These are phyloP conservation scores for Guyanaporus albipodus DNA, from an alignment of 768 basidiomycete species.

Conservation along the genomic window DNA sequence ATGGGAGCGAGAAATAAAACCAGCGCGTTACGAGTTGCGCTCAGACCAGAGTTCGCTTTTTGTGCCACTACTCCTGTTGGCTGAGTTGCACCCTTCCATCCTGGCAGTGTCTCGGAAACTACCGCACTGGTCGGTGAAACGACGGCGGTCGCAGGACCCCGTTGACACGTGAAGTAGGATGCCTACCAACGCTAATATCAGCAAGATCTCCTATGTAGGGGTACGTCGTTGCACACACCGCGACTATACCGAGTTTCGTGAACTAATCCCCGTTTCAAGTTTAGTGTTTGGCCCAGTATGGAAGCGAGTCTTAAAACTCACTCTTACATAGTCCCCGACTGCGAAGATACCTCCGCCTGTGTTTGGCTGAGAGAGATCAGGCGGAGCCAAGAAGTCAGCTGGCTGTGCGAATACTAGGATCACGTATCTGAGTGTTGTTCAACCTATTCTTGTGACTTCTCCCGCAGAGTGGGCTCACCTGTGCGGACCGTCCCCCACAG, in stretches of 20 bases:
- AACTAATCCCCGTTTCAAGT: constrained; percentile 30
- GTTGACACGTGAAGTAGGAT: constrained; percentile 71
- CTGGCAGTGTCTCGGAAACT: constrained; percentile 53
- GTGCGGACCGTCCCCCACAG: constrained; percentile 68
- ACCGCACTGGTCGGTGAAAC: constrained; percentile 62
- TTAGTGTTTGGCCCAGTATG: neutral
- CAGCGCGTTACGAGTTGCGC: constrained; percentile 18
- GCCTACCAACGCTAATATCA: constrained; percentile 37
- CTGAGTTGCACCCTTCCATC: constrained; percentile 15
- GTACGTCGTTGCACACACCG: constrained; percentile 50
- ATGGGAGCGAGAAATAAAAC: constrained; percentile 24
- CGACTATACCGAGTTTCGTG: constrained; percentile 57
- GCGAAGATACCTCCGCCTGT: constrained; percentile 53
- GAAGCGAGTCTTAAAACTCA: constrained; percentile 21
- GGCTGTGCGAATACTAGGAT: constrained; percentile 65
- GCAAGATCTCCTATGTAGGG: neutral
- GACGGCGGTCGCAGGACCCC: constrained; percentile 53
- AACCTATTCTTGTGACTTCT: neutral
- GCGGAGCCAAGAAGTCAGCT: constrained; percentile 55
- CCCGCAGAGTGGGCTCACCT: constrained; percentile 41
- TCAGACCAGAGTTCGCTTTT: constrained; percentile 22
- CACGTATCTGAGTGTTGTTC: constrained; percentile 49
- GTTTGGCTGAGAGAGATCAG: constrained; percentile 47
- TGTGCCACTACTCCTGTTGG: constrained; percentile 14
- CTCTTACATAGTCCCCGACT: constrained; percentile 55